Conservation (phyloP, 73 alveolate genomes). For the Paramecium caudatum region DNA sequence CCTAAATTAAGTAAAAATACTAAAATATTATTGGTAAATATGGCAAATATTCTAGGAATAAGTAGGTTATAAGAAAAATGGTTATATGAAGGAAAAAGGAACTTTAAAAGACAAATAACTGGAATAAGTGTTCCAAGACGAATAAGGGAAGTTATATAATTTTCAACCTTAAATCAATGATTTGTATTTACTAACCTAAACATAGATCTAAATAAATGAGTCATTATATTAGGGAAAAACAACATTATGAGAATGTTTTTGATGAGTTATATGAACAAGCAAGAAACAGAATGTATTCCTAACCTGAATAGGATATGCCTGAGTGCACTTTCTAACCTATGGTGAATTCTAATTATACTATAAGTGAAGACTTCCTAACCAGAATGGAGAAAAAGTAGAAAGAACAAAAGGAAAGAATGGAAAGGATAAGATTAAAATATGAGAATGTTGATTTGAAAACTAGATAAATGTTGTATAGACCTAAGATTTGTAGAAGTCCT, state of each 20-base stretch:
- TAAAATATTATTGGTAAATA: conserved; percentile 6
- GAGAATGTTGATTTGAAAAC: conserved; percentile 10
- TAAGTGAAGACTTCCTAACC: conserved; percentile 37
- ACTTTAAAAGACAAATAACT: neutral
- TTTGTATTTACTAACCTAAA: neutral
- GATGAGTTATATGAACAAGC: conserved; percentile 59
- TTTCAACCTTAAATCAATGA: conserved; percentile 43
- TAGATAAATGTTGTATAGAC: neutral
- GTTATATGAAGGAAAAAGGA: conserved; percentile 48
- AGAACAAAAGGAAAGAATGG: neutral
- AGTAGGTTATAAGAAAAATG: conserved; percentile 29
- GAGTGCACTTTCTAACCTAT: conserved; percentile 42
- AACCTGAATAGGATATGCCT: conserved; percentile 29
- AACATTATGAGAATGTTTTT: conserved; percentile 50
- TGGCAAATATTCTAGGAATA: neutral
- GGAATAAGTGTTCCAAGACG: conserved; percentile 1
- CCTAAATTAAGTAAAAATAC: conserved; percentile 21
- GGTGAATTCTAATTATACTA: neutral
- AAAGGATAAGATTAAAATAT: neutral
- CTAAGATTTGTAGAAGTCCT: conserved; percentile 36
- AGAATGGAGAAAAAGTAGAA: conserved; percentile 28
- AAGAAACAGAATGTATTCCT: neutral
- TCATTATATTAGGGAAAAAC: conserved; percentile 19
- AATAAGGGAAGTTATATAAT: conserved; percentile 10
- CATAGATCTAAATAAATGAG: conserved; percentile 41